These are phyloP conservation scores for Lactifluus hygrophoroides DNA, from an alignment of 768 basidiomycete species.

Conservation along the genomic window DNA sequence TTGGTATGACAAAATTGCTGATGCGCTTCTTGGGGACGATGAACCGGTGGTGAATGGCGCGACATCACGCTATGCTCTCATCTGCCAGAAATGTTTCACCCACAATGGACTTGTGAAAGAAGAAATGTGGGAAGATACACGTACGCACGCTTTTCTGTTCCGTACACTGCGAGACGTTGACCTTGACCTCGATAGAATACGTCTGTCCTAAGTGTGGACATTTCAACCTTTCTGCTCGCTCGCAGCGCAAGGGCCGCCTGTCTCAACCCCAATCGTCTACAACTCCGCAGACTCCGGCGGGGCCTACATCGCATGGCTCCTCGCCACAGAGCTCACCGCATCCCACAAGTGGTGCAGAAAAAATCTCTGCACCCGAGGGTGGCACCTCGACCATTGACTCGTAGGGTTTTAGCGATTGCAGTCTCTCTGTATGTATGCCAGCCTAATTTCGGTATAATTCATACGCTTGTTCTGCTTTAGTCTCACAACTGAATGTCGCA, in stretches of 20 bases:
- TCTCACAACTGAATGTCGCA: neutral
- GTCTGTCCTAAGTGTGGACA: slow-evolving; percentile 78
- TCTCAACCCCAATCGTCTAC: neutral
- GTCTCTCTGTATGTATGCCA: slow-evolving; percentile 3
- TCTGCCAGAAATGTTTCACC: slow-evolving; percentile 78
- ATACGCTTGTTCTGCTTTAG: slow-evolving; percentile 13
- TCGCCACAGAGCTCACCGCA: neutral
- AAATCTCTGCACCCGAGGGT: neutral
- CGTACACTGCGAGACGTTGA: neutral
- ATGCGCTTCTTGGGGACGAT: slow-evolving; percentile 78
- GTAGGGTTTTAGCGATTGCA: neutral
- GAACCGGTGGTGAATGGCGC: slow-evolving; percentile 37
- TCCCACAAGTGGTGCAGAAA: neutral
- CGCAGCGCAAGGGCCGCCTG: slow-evolving; percentile 3
- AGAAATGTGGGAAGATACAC: slow-evolving; percentile 69
- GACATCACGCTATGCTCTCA: slow-evolving; percentile 65
- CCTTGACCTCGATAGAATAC: slow-evolving; percentile 50
- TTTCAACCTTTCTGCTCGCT: slow-evolving; percentile 53
- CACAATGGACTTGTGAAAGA: slow-evolving; percentile 88
- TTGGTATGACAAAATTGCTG: slow-evolving; percentile 85
- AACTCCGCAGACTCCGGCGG: neutral
- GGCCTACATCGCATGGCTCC: neutral
- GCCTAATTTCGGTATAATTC: slow-evolving; percentile 6
- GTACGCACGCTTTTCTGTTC: slow-evolving; percentile 40
- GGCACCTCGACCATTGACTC: neutral